Percentiles rank a stretch among this genome's conserved stretches.
Evolutionary conservation across 164 flowering plant genomes (phyloP).

Genomic region (Nymphaea thermarum): DNA sequence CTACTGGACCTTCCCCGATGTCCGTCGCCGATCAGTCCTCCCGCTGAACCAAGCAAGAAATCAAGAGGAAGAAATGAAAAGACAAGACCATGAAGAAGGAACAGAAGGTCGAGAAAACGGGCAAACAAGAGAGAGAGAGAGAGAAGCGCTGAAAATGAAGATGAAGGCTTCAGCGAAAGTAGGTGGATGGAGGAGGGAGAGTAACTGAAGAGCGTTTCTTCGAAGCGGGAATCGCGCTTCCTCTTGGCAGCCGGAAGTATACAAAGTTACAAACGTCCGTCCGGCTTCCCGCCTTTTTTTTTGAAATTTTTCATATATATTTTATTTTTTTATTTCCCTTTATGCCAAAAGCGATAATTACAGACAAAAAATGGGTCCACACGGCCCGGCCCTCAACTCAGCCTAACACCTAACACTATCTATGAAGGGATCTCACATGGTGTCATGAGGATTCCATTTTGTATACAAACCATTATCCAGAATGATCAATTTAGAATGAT

Average conservation of each 20-base stretch:
- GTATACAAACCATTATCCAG: too few relatives aligned
- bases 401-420: too few relatives aligned
- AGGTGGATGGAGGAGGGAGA: background rate
- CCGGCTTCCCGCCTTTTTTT: background rate
- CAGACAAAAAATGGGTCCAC: too few relatives aligned
- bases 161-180: background rate
- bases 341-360: background rate
- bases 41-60: background rate
- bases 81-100: background rate
- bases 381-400: too few relatives aligned
- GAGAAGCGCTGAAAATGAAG: too few relatives aligned
- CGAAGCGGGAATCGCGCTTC: background rate
- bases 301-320: too few relatives aligned
- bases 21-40: background rate
- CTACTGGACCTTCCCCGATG: constrained; percentile 65
- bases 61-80: background rate
- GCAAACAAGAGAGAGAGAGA: too few relatives aligned
- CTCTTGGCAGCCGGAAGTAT: background rate
- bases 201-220: background rate
- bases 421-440: too few relatives aligned
- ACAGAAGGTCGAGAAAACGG: background rate
- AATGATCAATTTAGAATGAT: too few relatives aligned
- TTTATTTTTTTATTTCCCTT: background rate
- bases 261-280: background rate
- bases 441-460: too few relatives aligned